These are phyloP conservation scores for Eucalyptus sp. DNA, from an alignment of 345 rosid genomes.

Conservation along the genomic window DNA sequence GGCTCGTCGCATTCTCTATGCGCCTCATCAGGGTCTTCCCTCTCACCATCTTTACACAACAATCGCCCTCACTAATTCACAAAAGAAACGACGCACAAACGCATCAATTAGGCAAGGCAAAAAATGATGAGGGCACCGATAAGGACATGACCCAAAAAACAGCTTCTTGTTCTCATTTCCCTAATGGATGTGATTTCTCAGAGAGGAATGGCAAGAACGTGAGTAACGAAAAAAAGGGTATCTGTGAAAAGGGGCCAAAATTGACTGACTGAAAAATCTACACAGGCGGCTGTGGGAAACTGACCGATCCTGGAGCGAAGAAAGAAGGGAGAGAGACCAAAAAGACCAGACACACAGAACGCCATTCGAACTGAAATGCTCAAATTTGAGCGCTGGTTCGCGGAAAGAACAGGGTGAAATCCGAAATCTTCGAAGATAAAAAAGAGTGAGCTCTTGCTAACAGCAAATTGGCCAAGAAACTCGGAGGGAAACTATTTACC, in stretches of 20 bases:
- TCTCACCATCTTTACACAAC: neutral
- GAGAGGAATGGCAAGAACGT: neutral
- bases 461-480: neutral
- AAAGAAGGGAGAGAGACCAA: neutral
- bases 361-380: neutral
- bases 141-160: neutral
- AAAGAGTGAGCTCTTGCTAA: neutral
- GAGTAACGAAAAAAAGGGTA: neutral
- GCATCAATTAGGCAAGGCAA: neutral
- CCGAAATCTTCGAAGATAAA: neutral
- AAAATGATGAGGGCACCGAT: neutral
- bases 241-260: neutral
- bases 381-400: neutral
- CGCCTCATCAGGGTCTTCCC: constrained; percentile 12
- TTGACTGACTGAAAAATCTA: neutral
- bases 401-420: neutral
- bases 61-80: neutral
- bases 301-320: neutral
- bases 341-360: neutral
- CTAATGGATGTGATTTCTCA: neutral
- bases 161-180: neutral
- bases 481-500: neutral
- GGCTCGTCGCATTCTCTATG: constrained; percentile 8
- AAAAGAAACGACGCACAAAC: neutral
- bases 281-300: neutral